These are phyloP conservation scores for Pseudozyma thailandica DNA, from an alignment of 1,284 basidiomycete genomes.

Conservation along the genomic window DNA sequence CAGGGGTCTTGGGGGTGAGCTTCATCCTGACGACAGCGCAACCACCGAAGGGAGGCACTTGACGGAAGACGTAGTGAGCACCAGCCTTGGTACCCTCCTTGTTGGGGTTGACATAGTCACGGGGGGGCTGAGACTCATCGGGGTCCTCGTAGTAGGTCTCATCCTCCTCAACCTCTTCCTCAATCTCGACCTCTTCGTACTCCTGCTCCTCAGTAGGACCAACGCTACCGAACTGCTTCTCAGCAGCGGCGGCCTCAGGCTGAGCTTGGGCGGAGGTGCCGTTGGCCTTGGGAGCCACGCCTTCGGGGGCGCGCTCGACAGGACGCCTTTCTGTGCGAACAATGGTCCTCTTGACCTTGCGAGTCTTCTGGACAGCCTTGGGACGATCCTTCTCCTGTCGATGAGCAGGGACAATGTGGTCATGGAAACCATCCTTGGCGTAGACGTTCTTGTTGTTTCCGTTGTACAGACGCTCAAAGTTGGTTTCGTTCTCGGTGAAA, in stretches of 20 bases:
- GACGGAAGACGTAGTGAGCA: slow-evolving; percentile 86
- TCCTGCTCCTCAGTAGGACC: slow-evolving; percentile 38
- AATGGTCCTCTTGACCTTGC: slow-evolving; percentile 52
- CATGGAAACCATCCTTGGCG: slow-evolving; percentile 98
- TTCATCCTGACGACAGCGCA: slow-evolving; percentile 95
- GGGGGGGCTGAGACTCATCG: slow-evolving; percentile 46
- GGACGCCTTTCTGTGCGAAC: slow-evolving; percentile 40
- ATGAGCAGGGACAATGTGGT: slow-evolving; percentile 89
- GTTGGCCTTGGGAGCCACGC: slow-evolving; percentile 36
- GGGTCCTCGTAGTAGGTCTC: slow-evolving; percentile 60
- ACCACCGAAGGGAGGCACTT: slow-evolving; percentile 89
- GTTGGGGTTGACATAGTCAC: slow-evolving; percentile 79
- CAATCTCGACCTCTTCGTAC: slow-evolving; percentile 55
- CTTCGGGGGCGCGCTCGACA: slow-evolving; percentile 29
- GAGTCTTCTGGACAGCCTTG: slow-evolving; percentile 52
- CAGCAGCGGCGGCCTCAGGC: slow-evolving; percentile 36
- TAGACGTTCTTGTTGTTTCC: slow-evolving; percentile 80
- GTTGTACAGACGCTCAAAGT: slow-evolving; percentile 88
- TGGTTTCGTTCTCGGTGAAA: slow-evolving; percentile 86
- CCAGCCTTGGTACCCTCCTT: slow-evolving; percentile 90
- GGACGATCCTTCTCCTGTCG: slow-evolving; percentile 68
- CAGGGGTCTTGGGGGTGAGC: slow-evolving; percentile 81
- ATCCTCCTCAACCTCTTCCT: slow-evolving; percentile 64
- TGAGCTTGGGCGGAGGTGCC: slow-evolving; percentile 47
- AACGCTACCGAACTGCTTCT: slow-evolving; percentile 41